phyloP scores from a whole-genome alignment of 768 basidiomycete species.

The Termitomyces sp. region DNA sequence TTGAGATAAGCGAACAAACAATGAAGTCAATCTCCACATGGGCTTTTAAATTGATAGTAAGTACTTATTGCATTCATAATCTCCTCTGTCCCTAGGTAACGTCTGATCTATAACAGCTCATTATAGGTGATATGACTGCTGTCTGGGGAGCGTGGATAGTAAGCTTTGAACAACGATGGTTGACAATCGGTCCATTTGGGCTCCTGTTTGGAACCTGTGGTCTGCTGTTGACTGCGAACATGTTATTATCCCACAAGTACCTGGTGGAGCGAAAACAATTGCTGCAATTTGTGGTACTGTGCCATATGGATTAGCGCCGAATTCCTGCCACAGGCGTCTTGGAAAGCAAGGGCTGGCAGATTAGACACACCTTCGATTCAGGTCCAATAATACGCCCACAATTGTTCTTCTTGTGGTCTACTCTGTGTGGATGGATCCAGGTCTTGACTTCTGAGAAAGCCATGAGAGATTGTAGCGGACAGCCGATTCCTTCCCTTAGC shows the following conservation, averaged over 20 bases:
- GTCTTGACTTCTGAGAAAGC: constrained; percentile 58
- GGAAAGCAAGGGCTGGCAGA: constrained; percentile 60
- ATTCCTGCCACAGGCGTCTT: constrained; percentile 62
- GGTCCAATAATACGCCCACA: constrained; percentile 57
- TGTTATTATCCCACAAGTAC: constrained; percentile 51
- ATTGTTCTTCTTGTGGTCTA: not conserved
- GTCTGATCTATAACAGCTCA: too few relatives aligned
- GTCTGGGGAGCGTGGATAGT: too few relatives aligned
- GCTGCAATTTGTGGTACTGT: constrained; percentile 49
- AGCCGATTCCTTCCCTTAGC: constrained; percentile 57
- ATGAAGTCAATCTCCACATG: too few relatives aligned
- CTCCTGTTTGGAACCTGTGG: too few relatives aligned
- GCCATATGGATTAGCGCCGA: constrained; percentile 43
- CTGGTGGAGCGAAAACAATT: constrained; percentile 53
- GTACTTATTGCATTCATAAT: too few relatives aligned
- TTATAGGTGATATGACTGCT: too few relatives aligned
- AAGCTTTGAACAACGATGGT: too few relatives aligned
- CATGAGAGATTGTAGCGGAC: constrained; percentile 49
- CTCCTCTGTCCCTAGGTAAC: too few relatives aligned
- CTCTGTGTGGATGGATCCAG: constrained; percentile 21
- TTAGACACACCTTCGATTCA: constrained; percentile 68
- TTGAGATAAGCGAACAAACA: too few relatives aligned
- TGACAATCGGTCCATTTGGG: too few relatives aligned
- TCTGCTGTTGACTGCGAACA: constrained; percentile 78
- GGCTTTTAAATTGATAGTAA: too few relatives aligned